Percentiles rank a stretch among this genome's conserved stretches.
Conservation (phyloP, 2,329 filamentous ascomycete genomes). For the Exserohilum rostratum region DNA sequence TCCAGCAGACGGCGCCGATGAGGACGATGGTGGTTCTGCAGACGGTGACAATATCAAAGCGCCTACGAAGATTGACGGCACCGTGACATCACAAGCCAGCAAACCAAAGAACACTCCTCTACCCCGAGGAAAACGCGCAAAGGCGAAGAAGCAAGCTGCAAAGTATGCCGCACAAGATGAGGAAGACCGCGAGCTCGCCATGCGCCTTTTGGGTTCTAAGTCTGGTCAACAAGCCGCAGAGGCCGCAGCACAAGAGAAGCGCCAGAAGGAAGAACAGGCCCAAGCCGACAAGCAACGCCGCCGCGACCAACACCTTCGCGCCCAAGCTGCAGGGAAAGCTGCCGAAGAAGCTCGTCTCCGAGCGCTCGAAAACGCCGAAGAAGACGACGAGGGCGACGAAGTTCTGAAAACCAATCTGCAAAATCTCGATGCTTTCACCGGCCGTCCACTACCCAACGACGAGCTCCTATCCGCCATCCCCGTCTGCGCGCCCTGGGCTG, state of each 20-base stretch:
- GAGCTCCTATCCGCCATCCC: constrained; percentile 73
- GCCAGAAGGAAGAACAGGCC: constrained; percentile 72
- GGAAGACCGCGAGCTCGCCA: constrained; percentile 83
- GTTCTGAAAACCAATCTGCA: constrained; percentile 52
- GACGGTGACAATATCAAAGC: constrained; percentile 22
- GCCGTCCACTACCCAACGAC: constrained; percentile 78
- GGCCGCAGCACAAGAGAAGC: constrained; percentile 65
- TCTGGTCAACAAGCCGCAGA: constrained; percentile 73
- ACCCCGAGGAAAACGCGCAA: constrained; percentile 75
- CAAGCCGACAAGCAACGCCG: constrained; percentile 76
- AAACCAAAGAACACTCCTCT: constrained; percentile 40
- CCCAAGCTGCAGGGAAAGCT: constrained; percentile 75
- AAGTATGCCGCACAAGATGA: constrained; percentile 97
- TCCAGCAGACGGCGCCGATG: constrained; percentile 21
- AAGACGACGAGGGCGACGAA: constrained; percentile 64
- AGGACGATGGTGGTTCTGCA: constrained; percentile 42
- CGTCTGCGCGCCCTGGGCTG: constrained; percentile 68
- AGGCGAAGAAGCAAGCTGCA: constrained; percentile 82
- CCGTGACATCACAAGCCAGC: constrained; percentile 35
- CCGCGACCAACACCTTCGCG: constrained; percentile 77
- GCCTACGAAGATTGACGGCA: constrained; percentile 29
- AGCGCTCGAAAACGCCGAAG: constrained; percentile 40
- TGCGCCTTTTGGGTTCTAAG: constrained; percentile 82
- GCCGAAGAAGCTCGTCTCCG: constrained; percentile 71
- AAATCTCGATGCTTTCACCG: constrained; percentile 73